Evolutionary conservation across 2,329 filamentous ascomycete genomes (phyloP).

Genomic region (Botrytis fragariae): DNA sequence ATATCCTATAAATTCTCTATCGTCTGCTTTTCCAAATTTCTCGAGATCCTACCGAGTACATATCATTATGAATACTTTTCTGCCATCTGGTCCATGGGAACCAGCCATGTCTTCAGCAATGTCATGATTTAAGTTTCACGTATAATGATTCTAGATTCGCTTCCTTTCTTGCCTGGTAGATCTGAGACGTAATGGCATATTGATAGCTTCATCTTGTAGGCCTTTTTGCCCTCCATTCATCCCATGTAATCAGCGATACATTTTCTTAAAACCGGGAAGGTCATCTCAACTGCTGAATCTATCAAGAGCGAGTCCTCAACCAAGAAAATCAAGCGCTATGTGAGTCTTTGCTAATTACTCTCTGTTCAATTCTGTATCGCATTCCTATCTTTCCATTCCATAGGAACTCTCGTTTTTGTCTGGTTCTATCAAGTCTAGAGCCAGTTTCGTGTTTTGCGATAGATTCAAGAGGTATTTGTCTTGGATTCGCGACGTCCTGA

Average conservation of each 20-base stretch:
- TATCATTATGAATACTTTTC: not conserved
- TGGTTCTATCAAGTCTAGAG: not conserved
- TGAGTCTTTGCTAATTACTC: accelerated
- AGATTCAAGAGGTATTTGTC: not conserved
- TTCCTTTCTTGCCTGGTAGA: accelerated
- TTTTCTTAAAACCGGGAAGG: accelerated
- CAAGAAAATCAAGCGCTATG: accelerated
- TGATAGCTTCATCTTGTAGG: not conserved
- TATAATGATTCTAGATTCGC: accelerated
- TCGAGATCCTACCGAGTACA: not conserved
- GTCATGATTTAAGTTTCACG: not conserved
- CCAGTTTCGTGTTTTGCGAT: not conserved
- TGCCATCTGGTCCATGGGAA: not conserved
- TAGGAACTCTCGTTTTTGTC: accelerated
- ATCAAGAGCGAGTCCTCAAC: not conserved
- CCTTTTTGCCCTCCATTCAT: accelerated
- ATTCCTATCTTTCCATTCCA: not conserved
- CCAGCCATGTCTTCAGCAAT: not conserved
- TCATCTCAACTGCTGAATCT: not conserved
- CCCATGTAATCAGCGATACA: not conserved
- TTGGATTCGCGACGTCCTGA: not conserved
- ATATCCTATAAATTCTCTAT: not conserved
- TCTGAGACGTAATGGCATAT: accelerated
- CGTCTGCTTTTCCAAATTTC: not conserved
- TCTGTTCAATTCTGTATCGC: accelerated